A percentile compares a stretch with the other conserved stretches of the same genome.
Conservation (phyloP, 306 rosid species). For the Acacia confusa region DNA sequence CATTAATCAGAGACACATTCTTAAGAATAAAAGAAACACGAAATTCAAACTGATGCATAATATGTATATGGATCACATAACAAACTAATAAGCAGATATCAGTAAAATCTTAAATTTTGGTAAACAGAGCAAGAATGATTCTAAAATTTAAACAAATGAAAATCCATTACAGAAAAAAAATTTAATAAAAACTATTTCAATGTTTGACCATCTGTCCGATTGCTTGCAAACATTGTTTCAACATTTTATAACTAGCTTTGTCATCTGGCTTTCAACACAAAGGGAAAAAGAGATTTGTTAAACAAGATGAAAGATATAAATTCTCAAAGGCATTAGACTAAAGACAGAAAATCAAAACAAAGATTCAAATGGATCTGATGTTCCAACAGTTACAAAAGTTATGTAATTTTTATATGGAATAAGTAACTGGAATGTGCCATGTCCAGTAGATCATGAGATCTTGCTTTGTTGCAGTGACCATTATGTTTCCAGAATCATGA, state of each 20-base stretch:
- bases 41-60: conserved; percentile 4
- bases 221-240: background rate
- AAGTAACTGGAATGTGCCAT: background rate
- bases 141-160: background rate
- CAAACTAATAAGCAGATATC: background rate
- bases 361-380: background rate
- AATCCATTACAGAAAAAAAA: background rate
- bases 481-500: conserved; percentile 1
- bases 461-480: background rate
- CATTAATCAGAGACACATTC: conserved; percentile 19
- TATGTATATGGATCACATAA: background rate
- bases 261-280: background rate
- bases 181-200: background rate
- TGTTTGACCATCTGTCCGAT: background rate
- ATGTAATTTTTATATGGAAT: background rate
- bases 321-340: background rate
- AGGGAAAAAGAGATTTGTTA: background rate
- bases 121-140: background rate
- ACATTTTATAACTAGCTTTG: background rate
- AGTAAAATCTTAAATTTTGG: background rate
- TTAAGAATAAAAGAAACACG: conserved; percentile 2
- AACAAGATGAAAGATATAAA: background rate
- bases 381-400: background rate
- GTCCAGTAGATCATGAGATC: background rate
- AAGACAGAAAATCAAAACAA: background rate